Evolutionary conservation across 805 yeast species (phyloP), one percentile per base, ranked within the genome.

Genomic region (Wickerhamomyces queroliae): DNA sequence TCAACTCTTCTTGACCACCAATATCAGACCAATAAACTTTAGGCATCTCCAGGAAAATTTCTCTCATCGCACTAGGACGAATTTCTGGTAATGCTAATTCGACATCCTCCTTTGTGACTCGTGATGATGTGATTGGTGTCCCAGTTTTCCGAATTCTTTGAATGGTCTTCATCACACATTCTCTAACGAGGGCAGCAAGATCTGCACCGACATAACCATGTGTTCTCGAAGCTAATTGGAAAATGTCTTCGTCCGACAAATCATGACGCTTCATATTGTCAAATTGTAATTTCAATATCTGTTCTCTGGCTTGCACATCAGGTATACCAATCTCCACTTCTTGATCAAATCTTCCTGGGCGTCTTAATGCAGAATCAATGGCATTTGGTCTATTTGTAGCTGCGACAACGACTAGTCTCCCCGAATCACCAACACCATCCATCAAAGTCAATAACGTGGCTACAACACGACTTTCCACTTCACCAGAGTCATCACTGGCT

Each of bases 161-260:
- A 15, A 93, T 84, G 2, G 95, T 81, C 44, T 74, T 76, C 83
- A 90, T 77, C 0, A 88, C 96, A 7, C 95, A 76, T 55, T 93
- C 99, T 36, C 97, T 69, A 44, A 90, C 79, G 18, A 93, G 66
- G 0, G 97, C 95, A 4, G 84, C 78, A 35, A 93, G 62, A 63
- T 93, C 99, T 0, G 98, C 96, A 35, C 99, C 99, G 2, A 93
- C 99, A 55, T 87, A 93, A 6, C 99, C 99, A 61, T 93, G 99
- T 0, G 98, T 90, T 53, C 78, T 82, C 5, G 76, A 60, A 0
- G 96, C 87, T 31, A 90, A 63, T 2, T 50, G 52, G n/a, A 63
- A 56, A n/a, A 90, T 72, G 28, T 85, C 82, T 0, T 67, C 78
- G 0, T 58, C 63, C 0, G 69, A 55, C 28, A 91, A 58, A 0